These are phyloP conservation scores for Akanthomyces muscarius DNA, from an alignment of 2,329 filamentous ascomycete species.

Conservation along the genomic window DNA sequence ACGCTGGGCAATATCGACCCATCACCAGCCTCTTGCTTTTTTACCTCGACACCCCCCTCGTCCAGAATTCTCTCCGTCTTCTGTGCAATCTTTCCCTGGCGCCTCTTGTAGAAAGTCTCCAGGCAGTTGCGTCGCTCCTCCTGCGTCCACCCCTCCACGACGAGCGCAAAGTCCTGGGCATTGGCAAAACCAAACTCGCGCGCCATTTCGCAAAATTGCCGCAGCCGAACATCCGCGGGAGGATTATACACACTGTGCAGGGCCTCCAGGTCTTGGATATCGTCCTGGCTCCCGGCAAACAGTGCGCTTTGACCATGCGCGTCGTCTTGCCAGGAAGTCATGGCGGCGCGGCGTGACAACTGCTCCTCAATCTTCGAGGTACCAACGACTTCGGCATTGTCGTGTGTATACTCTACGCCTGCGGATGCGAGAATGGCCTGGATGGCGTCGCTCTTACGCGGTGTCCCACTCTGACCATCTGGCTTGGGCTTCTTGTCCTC, in stretches of 20 bases:
- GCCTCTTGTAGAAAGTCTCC: slow-evolving; percentile 71
- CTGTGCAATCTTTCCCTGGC: slow-evolving; percentile 50
- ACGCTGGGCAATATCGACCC: slow-evolving; percentile 6
- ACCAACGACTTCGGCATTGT: slow-evolving; percentile 93
- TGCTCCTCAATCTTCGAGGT: slow-evolving; percentile 87
- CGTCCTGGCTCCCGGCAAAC: slow-evolving; percentile 50
- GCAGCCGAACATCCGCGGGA: slow-evolving; percentile 64
- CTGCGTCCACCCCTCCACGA: slow-evolving; percentile 88
- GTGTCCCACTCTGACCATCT: slow-evolving; percentile 34
- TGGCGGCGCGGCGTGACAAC: slow-evolving; percentile 71
- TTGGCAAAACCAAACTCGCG: slow-evolving; percentile 70
- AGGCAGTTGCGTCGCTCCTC: slow-evolving; percentile 74
- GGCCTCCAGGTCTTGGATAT: slow-evolving; percentile 28
- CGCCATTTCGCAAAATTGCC: slow-evolving; percentile 92
- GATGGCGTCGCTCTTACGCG: slow-evolving; percentile 64
- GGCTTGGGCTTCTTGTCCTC: slow-evolving; percentile 42
- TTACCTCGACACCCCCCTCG: slow-evolving; percentile 7
- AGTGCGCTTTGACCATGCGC: slow-evolving; percentile 49
- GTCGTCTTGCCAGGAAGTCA: slow-evolving; percentile 43
- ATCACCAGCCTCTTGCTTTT: slow-evolving; percentile 11
- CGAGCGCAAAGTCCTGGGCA: slow-evolving; percentile 79
- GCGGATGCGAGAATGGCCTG: slow-evolving; percentile 84
- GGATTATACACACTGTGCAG: slow-evolving; percentile 59
- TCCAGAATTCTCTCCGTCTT: slow-evolving; percentile 20
- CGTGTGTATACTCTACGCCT: slow-evolving; percentile 91